Conservation (phyloP, 768 basidiomycete genomes). For the Suillus bovinus region DNA sequence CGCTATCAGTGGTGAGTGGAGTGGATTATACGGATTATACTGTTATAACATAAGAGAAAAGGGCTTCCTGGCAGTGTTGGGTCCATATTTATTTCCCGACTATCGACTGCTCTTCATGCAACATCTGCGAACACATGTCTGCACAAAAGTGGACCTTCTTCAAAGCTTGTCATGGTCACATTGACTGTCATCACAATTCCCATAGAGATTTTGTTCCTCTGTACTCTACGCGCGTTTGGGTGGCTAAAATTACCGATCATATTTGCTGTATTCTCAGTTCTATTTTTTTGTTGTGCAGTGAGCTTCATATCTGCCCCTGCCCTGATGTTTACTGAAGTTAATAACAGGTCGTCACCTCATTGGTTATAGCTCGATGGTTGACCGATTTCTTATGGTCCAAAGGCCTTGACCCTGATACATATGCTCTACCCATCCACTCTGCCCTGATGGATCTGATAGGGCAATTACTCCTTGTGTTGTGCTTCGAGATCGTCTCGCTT, state of each 20-base stretch:
- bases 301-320: constrained; percentile 33
- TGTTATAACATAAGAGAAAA: constrained; percentile 22
- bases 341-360: constrained; percentile 66
- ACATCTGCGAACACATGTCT: constrained; percentile 15
- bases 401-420: constrained; percentile 85
- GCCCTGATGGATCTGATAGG: constrained; percentile 86
- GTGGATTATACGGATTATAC: background rate
- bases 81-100: constrained; percentile 85
- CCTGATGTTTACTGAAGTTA: constrained; percentile 1
- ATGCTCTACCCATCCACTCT: constrained; percentile 91
- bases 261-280: constrained; percentile 66
- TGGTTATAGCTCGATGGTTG: constrained; percentile 62
- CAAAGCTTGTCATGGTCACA: constrained; percentile 60
- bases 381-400: constrained; percentile 80
- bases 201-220: constrained; percentile 74
- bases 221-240: constrained; percentile 60
- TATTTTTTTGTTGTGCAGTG: constrained; percentile 79
- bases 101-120: constrained; percentile 86
- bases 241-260: constrained; percentile 76
- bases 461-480: constrained; percentile 74
- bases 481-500: constrained; percentile 65
- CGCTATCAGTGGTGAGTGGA: constrained; percentile 74
- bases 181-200: constrained; percentile 80
- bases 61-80: constrained; percentile 90
- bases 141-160: constrained; percentile 33